Evolutionary conservation across 2,329 filamentous ascomycete species (phyloP).

Genomic region (Cladobotryum protrusum): DNA sequence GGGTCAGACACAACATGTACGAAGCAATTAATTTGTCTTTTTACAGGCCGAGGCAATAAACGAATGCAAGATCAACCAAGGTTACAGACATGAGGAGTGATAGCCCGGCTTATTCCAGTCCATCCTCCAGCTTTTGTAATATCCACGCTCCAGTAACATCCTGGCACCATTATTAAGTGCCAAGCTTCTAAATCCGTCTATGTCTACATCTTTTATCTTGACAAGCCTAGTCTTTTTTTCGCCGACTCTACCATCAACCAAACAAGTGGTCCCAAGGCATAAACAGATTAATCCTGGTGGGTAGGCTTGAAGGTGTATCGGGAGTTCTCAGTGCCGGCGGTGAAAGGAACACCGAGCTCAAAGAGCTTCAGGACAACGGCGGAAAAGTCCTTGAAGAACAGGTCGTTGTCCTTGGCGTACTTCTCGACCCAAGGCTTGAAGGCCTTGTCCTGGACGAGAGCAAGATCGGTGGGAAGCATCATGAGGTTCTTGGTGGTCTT

Average conservation of each 20-base stretch:
- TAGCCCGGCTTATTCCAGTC: no score
- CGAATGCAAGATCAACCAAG: no score
- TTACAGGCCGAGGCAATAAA: no score
- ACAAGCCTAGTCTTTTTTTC: slow-evolving; percentile 7
- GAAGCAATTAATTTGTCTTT: no score
- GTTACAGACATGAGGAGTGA: no score
- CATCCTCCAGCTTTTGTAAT: no score
- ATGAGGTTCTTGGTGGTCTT: slow-evolving; percentile 81
- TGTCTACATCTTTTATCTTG: slow-evolving; percentile 4
- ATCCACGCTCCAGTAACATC: neutral
- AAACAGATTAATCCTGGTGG: slow-evolving; percentile 22
- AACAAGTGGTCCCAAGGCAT: neutral
- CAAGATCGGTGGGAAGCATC: slow-evolving; percentile 95
- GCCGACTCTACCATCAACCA: neutral
- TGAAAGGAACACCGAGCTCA: slow-evolving; percentile 89
- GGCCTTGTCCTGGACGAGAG: slow-evolving; percentile 78
- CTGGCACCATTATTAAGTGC: neutral
- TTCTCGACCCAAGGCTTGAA: slow-evolving; percentile 76
- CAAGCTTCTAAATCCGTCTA: neutral
- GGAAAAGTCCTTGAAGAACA: slow-evolving; percentile 91
- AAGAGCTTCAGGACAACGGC: slow-evolving; percentile 75
- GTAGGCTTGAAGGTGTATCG: slow-evolving; percentile 60
- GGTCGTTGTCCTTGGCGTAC: slow-evolving; percentile 85
- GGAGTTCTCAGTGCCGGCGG: slow-evolving; percentile 50
- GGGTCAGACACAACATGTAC: no score